Base-by-base conservation (phyloP, 164 flowering plant species). In the Cinnamomum chago region DNA sequence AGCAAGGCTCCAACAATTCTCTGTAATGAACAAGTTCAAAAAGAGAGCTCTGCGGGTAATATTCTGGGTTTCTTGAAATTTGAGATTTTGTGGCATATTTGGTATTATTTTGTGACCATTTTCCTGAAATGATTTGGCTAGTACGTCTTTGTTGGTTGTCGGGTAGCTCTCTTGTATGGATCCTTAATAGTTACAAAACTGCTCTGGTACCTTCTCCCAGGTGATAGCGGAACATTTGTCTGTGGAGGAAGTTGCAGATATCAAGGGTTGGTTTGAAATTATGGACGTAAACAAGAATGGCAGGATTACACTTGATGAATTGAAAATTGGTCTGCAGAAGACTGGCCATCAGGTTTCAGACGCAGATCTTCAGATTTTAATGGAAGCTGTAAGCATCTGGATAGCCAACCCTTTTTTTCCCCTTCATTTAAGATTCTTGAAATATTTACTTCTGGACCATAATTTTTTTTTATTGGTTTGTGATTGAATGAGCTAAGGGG, bases 21-120 rank as follows among this genome's bases (percentile, higher is more conserved):
- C 98, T 68, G 85, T 94, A 17, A 87, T 94, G 97, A 92, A 92
- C 86, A 94, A 92, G 82, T 88, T 95, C 69, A 95, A 95, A 85
- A 95, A 93, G 84, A 88, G 88, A 88, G 98, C 98, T 73, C 83
- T 95, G 10, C 85, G 86, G 93, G 98, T 93, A 91, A 77, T 79
- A 67, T 71, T 47, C 24, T 64, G 51, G 11, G 23, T 17, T 27
- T 23, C 35, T 55, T 52, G 55, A 52, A 33, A 52, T 67, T n/a
- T 30, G 10, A 67, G 55, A 40, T 47, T 47, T 68, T 47, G 14
- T 68, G 25, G 71, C 40, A 64, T 40, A 20, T n/a, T 68, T 6
- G 20, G 3, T 15, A 23, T 23, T 68, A 40, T 68, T n/a, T 5
- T 12, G 17, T 3, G 52, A 2, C 23, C 22, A 33, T 35, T 67